Conservation (phyloP, 768 basidiomycete species). For the Rhizopogon roseolus region DNA sequence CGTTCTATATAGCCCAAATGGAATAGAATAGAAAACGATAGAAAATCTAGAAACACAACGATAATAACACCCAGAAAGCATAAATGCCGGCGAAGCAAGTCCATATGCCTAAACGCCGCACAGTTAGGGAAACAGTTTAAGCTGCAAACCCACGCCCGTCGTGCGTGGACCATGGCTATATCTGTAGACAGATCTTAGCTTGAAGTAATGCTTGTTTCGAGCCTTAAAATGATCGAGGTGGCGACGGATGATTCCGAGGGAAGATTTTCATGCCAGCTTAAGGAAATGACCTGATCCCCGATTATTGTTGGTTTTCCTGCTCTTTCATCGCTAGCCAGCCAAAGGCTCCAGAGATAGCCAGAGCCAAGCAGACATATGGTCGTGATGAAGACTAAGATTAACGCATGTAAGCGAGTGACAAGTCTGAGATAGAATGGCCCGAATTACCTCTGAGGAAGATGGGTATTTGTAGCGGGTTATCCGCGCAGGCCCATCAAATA, state of each 20-base stretch:
- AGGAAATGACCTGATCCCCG: background rate
- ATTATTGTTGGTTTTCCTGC: background rate
- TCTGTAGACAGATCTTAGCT: background rate
- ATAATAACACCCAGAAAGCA: background rate
- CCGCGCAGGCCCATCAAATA: conserved; percentile 46
- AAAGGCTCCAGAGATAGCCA: conserved; percentile 18
- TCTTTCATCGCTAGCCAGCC: conserved; percentile 18
- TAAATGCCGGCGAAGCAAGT: background rate
- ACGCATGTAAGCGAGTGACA: background rate
- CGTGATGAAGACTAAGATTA: background rate
- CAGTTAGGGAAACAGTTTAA: background rate
- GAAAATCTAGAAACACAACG: background rate
- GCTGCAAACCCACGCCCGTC: background rate
- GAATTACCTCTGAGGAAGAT: conserved; percentile 11
- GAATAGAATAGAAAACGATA: background rate
- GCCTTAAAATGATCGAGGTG: background rate
- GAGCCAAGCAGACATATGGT: conserved; percentile 5
- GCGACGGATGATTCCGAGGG: background rate
- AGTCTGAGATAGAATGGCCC: background rate
- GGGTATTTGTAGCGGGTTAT: conserved; percentile 14
- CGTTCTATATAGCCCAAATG: no score
- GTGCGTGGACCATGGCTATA: background rate
- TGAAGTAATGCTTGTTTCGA: background rate
- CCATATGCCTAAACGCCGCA: background rate
- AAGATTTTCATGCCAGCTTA: no score